Evolutionary conservation across 768 basidiomycete genomes (phyloP), one percentile per base, ranked within the genome.

Genomic region (Dictyophora rubrovolvata): DNA sequence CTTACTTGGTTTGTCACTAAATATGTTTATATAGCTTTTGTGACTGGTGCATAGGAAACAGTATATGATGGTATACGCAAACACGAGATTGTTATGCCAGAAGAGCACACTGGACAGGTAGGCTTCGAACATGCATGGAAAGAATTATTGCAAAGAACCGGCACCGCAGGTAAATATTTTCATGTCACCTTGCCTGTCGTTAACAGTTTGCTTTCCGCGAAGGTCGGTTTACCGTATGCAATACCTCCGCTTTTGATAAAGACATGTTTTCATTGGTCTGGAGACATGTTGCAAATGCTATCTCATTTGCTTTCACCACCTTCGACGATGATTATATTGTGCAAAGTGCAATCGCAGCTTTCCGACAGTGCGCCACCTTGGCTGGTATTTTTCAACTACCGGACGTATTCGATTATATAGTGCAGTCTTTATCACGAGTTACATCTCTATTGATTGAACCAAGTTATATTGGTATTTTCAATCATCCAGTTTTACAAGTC

Each of bases 71-170:
- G 90, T 1, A 96, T 99, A 66, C 84, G 89, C 55, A 93, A 89
- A 71, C 78, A 85, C 48, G 96, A 99, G 73, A 97, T 99, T 56
- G 80, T 98, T 53, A 87, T 99, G 84, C 95, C 96, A 0, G 93
- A 97, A 71, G 96, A 99, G 65, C 96, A 99, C 66, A 89, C 86
- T 9, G 96, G 95, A 1, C 91, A 92, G 67, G 79, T 95, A 49
- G 96, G 96, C 9, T 99, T 99, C 69, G 96, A 98, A 65, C 96
- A 95, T 69, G 95, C 96, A 17, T 99, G 96, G 96, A 97, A 96
- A 69, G 93, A 97, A 65, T 76, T 99, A 10, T 78, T 97, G 37
- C 72, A 85, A 34, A 82, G 96, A 34, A 84, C 93, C 49, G 79
- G 84, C 58, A 84, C 84, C 68, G 83, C 91, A 61, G 91, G 93